Conservation (phyloP, 495 filamentous ascomycete species). For the Neurospora tetraspora region DNA sequence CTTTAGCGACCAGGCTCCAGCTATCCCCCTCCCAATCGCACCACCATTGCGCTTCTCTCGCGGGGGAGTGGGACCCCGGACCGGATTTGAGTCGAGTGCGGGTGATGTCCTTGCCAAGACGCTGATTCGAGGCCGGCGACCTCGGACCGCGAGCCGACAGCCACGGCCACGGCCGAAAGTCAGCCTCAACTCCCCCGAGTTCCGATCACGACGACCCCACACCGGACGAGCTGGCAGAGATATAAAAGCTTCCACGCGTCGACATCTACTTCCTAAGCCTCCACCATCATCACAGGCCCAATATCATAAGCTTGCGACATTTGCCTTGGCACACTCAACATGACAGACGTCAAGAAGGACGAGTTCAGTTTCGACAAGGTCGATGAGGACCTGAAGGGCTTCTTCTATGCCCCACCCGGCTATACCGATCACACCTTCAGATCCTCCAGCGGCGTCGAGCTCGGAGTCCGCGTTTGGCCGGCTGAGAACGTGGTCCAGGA, state of each 20-base stretch:
- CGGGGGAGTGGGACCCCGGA: neutral
- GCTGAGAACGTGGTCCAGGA: slow-evolving; percentile 5
- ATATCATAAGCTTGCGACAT: neutral
- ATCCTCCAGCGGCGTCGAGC: slow-evolving; percentile 5
- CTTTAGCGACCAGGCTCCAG: neutral
- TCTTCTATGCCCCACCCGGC: slow-evolving; percentile 4
- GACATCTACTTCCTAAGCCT: neutral
- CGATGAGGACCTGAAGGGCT: neutral
- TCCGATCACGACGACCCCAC: neutral
- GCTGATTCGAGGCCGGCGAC: neutral
- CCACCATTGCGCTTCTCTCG: neutral
- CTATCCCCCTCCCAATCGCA: neutral
- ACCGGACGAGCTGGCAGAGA: neutral
- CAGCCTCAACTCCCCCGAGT: neutral
- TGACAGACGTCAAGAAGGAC: neutral
- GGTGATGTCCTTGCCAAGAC: neutral
- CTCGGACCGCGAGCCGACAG: neutral
- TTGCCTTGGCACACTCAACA: neutral
- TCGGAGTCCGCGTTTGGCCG: slow-evolving; percentile 16
- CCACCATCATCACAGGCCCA: neutral
- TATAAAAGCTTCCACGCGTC: neutral
- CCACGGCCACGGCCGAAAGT: neutral
- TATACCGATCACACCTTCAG: slow-evolving; percentile 19
- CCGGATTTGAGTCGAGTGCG: neutral
- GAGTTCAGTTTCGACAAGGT: neutral